Evolutionary conservation across 2,329 filamentous ascomycete species (phyloP).

Genomic region (Alternaria viburni): DNA sequence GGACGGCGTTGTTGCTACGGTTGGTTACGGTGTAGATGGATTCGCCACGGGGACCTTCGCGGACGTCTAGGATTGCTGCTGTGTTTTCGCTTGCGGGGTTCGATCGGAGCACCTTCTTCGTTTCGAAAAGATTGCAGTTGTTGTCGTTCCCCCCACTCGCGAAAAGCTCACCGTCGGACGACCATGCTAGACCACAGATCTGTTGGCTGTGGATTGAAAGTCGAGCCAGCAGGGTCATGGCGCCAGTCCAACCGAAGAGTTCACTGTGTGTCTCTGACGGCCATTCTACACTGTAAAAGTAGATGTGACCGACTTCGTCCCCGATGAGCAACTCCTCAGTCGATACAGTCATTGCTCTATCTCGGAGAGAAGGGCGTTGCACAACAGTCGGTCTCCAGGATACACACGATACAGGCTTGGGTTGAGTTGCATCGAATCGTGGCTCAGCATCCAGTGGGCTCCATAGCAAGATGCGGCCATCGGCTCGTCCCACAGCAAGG

Average conservation of each 20-base stretch:
- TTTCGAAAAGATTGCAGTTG: slow-evolving; percentile 79
- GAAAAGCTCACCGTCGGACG: slow-evolving; percentile 74
- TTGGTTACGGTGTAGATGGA: slow-evolving; percentile 43
- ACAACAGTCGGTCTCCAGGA: slow-evolving; percentile 74
- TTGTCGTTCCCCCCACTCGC: slow-evolving; percentile 95
- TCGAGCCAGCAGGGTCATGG: slow-evolving; percentile 76
- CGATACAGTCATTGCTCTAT: slow-evolving; percentile 59
- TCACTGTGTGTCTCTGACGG: slow-evolving; percentile 63
- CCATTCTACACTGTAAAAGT: slow-evolving; percentile 93
- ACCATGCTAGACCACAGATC: slow-evolving; percentile 93
- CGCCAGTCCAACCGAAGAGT: slow-evolving; percentile 76
- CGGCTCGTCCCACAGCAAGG: slow-evolving; percentile 81
- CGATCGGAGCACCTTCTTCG: slow-evolving; percentile 61
- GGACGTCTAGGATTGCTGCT: slow-evolving; percentile 28
- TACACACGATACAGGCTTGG: slow-evolving; percentile 76
- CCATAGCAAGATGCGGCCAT: slow-evolving; percentile 78
- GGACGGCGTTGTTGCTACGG: slow-evolving; percentile 40
- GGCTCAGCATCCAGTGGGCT: slow-evolving; percentile 73
- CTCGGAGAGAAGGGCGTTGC: slow-evolving; percentile 57
- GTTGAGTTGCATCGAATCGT: slow-evolving; percentile 77
- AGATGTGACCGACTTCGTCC: slow-evolving; percentile 81
- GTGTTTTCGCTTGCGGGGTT: slow-evolving; percentile 10
- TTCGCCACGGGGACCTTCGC: slow-evolving; percentile 36
- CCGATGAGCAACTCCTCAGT: slow-evolving; percentile 88
- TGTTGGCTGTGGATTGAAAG: slow-evolving; percentile 85